A percentile compares a stretch with the other conserved stretches of the same genome.
Evolutionary conservation across 176 grass and related monocot genomes (phyloP).

Genomic region (Bothriochloa decipiens): DNA sequence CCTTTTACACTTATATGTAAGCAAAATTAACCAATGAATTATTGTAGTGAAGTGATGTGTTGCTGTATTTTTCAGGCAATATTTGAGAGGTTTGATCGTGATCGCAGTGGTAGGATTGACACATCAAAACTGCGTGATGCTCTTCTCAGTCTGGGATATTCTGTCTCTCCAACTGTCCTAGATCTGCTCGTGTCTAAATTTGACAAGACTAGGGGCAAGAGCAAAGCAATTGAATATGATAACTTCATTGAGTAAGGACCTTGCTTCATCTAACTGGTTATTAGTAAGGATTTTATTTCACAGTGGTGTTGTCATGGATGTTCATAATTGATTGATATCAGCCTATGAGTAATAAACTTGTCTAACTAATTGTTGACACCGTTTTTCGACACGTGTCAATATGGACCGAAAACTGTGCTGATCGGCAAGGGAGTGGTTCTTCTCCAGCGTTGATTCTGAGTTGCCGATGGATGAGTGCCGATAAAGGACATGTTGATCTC

Average conservation of each 20-base stretch:
- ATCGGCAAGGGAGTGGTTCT: too few relatives aligned
- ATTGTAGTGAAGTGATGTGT: constrained; percentile 19
- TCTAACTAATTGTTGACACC: too few relatives aligned
- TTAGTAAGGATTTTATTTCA: background rate
- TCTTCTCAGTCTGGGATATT: constrained; percentile 89
- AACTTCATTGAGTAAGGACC: constrained; percentile 91
- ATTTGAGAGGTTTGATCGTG: constrained; percentile 94
- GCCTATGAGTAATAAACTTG: too few relatives aligned
- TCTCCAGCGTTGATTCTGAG: too few relatives aligned
- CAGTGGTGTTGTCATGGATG: background rate
- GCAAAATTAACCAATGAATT: background rate
- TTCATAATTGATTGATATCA: background rate
- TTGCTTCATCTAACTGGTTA: too few relatives aligned
- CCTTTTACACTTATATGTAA: background rate
- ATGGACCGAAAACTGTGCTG: too few relatives aligned
- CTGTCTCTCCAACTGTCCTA: constrained; percentile 77
- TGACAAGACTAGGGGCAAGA: constrained; percentile 91
- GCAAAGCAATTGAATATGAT: constrained; percentile 85
- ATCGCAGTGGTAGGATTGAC: constrained; percentile 89
- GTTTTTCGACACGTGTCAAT: too few relatives aligned
- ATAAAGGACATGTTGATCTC: too few relatives aligned
- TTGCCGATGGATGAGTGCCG: too few relatives aligned
- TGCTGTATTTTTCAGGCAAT: constrained; percentile 55
- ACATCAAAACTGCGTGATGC: constrained; percentile 77
- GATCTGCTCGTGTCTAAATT: constrained; percentile 93